These are phyloP conservation scores for Oleoguttula mirabilis DNA, from an alignment of 495 filamentous ascomycete genomes.

Conservation along the genomic window DNA sequence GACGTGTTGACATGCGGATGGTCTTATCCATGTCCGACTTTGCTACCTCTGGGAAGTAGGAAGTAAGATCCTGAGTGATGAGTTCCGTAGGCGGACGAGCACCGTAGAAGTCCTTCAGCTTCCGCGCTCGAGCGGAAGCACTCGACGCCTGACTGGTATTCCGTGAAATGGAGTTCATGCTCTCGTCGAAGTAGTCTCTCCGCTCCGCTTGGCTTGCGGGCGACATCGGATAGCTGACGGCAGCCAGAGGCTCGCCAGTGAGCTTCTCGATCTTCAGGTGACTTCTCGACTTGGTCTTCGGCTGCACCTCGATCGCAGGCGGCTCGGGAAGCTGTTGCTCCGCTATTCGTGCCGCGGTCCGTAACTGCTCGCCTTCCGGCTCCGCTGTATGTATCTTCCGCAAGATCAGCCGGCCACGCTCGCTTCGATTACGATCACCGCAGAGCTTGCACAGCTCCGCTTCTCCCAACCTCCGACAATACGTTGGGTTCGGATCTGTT, in stretches of 20 bases:
- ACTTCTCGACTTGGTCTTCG: slow-evolving; percentile 53
- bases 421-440: slow-evolving; percentile 56
- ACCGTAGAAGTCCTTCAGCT: slow-evolving; percentile 71
- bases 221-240: slow-evolving; percentile 70
- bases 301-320: slow-evolving; percentile 38
- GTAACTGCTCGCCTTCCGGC: slow-evolving; percentile 67
- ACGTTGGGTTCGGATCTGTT: slow-evolving; percentile 62
- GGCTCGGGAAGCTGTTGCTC: slow-evolving; percentile 62
- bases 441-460: slow-evolving; percentile 78
- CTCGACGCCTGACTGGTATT: slow-evolving; percentile 37
- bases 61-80: slow-evolving; percentile 87
- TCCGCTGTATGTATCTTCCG: slow-evolving; percentile 78
- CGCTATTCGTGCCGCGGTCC: slow-evolving; percentile 69
- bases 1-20: slow-evolving; percentile 75
- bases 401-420: slow-evolving; percentile 81
- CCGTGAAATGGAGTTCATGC: slow-evolving; percentile 37
- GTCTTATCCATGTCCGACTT: slow-evolving; percentile 88
- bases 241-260: slow-evolving; percentile 71
- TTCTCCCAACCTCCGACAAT: slow-evolving; percentile 69
- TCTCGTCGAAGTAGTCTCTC: slow-evolving; percentile 49
- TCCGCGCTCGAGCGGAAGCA: slow-evolving; percentile 39
- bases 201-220: slow-evolving; percentile 48
- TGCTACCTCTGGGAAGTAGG: slow-evolving; percentile 93
- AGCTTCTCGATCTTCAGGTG: slow-evolving; percentile 71
- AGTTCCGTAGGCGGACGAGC: slow-evolving; percentile 88